phyloP scores from a whole-genome alignment of 345 rosid genomes.

The Carallia pectinifolia region DNA sequence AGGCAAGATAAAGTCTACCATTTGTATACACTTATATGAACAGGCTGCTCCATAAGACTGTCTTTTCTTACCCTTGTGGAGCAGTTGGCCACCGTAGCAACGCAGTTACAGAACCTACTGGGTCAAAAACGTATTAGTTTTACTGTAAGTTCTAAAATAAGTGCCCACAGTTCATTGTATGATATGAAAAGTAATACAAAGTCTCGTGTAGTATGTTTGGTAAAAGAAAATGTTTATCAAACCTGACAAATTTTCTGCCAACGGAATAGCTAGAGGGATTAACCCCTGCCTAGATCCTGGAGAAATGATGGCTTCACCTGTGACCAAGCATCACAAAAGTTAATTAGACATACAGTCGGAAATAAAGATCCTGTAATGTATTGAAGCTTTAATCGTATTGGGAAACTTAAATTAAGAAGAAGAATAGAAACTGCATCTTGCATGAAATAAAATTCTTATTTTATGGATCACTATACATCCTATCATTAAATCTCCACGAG shows the following conservation, averaged over 20 bases:
- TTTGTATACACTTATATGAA: constrained; percentile 8
- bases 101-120: constrained; percentile 67
- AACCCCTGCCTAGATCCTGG: constrained; percentile 73
- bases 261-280: constrained; percentile 75
- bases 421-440: too few relatives aligned
- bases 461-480: too few relatives aligned
- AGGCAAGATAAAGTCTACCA: constrained; percentile 1
- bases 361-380: too few relatives aligned
- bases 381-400: too few relatives aligned
- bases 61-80: constrained; percentile 63
- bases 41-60: not conserved
- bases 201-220: not conserved
- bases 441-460: too few relatives aligned
- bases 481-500: too few relatives aligned
- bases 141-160: constrained; percentile 8
- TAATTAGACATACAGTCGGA: too few relatives aligned
- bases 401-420: too few relatives aligned
- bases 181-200: not conserved
- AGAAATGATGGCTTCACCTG: constrained; percentile 71
- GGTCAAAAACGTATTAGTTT: constrained; percentile 13
- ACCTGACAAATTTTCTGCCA: constrained; percentile 68
- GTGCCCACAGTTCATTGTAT: not conserved
- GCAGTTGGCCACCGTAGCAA: constrained; percentile 93
- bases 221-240: constrained; percentile 9
- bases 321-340: not conserved